phyloP scores from a whole-genome alignment of 352 stramenopile species.

The Pythium dissotocum region DNA sequence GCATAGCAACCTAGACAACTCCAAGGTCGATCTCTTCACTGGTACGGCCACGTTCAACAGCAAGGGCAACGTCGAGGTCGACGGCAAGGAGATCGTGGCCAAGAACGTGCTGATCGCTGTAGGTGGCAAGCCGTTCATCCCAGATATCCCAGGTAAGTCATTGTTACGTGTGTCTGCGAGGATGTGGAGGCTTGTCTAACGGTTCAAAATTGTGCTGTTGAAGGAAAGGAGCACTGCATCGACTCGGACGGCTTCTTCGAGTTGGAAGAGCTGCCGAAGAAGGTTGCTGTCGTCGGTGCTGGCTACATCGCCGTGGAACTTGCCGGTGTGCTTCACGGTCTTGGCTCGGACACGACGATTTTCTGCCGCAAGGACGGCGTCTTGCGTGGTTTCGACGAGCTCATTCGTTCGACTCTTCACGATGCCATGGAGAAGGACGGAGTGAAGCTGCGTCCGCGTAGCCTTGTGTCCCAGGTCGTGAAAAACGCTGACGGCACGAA shows the following conservation, averaged over 20 bases:
- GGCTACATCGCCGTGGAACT: constrained; percentile 99
- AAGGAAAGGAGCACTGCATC: constrained; percentile 91
- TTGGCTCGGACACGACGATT: constrained; percentile 91
- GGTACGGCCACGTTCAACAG: constrained; percentile 88
- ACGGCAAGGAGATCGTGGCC: constrained; percentile 51
- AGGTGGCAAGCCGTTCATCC: constrained; percentile 83
- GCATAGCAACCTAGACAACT: constrained; percentile 85
- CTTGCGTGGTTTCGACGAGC: constrained; percentile 88
- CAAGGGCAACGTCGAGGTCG: constrained; percentile 79
- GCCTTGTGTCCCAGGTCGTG: constrained; percentile 43
- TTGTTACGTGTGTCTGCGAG: too few species aligned
- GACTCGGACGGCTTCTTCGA: constrained; percentile 98
- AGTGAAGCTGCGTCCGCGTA: constrained; percentile 49
- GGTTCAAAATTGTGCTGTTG: constrained; percentile 28
- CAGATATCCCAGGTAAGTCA: constrained; percentile 70
- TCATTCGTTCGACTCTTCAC: constrained; percentile 74
- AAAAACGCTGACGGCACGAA: constrained; percentile 48
- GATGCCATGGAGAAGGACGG: constrained; percentile 60
- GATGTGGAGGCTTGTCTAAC: too few species aligned
- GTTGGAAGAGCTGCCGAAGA: constrained; percentile 91
- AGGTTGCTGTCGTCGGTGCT: constrained; percentile 95
- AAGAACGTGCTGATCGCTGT: constrained; percentile 73
- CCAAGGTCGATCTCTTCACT: constrained; percentile 88
- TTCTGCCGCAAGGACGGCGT: constrained; percentile 89
- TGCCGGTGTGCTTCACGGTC: constrained; percentile 92